Conservation (phyloP, 2,329 filamentous ascomycete species). For the Sclerotinia sclerotiorum region DNA sequence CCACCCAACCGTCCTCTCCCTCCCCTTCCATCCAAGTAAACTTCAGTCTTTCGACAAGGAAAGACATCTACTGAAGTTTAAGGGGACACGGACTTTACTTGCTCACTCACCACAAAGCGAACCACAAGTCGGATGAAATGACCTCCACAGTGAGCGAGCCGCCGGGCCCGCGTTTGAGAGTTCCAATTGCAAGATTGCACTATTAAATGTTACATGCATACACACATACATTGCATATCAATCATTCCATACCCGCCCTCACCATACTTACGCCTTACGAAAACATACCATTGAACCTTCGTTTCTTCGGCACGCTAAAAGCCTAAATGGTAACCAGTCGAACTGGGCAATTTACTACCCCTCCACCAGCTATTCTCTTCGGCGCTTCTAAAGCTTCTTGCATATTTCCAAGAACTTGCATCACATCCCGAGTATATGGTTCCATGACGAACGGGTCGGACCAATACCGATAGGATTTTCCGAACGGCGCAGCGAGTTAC, state of each 20-base stretch:
- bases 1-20: slow-evolving; percentile 63
- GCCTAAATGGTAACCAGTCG: neutral
- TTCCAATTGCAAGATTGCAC: neutral
- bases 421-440: neutral
- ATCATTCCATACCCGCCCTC: neutral
- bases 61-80: slow-evolving; percentile 6
- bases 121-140: neutral
- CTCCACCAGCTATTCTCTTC: neutral
- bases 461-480: neutral
- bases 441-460: neutral
- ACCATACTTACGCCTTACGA: neutral
- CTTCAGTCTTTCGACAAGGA: neutral
- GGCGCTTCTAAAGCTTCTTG: neutral
- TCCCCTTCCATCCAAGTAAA: slow-evolving; percentile 56
- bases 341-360: neutral
- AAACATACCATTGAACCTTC: neutral
- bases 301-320: neutral
- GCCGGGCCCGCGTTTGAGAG: slow-evolving; percentile 4
- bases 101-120: slow-evolving; percentile 9
- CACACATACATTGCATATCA: neutral
- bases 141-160: slow-evolving; percentile 12
- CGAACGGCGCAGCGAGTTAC: neutral
- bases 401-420: neutral
- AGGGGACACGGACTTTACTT: neutral
- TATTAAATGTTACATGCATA: neutral